These are phyloP conservation scores for Articulospora tetracladia DNA, from an alignment of 495 filamentous ascomycete species.

Conservation along the genomic window DNA sequence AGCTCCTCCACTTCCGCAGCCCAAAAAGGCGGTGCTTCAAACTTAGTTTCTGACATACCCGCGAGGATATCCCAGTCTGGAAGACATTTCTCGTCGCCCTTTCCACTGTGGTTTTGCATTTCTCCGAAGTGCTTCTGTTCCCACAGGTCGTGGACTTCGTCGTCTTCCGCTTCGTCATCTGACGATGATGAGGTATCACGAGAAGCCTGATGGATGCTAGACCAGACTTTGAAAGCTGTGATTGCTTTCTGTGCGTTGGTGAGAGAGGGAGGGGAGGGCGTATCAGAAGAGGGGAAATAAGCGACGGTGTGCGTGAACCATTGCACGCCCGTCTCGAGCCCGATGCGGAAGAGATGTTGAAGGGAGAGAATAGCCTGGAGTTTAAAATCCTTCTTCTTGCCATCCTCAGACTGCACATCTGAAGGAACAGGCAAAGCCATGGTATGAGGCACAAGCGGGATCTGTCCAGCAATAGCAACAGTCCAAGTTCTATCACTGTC, in stretches of 20 bases:
- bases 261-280: slow-evolving; percentile 34
- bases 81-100: slow-evolving; percentile 4
- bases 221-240: slow-evolving; percentile 16
- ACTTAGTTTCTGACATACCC: not conserved
- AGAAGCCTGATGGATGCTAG: slow-evolving; percentile 3
- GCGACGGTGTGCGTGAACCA: slow-evolving; percentile 73
- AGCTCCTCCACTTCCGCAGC: slow-evolving; percentile 68
- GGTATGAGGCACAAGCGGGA: slow-evolving; percentile 76
- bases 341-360: slow-evolving; percentile 90
- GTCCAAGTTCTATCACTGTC: not conserved
- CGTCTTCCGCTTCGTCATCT: slow-evolving; percentile 12
- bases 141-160: slow-evolving; percentile 20
- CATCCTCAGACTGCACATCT: slow-evolving; percentile 13
- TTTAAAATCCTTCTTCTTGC: slow-evolving; percentile 30
- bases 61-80: slow-evolving; percentile 20
- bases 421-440: slow-evolving; percentile 55
- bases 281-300: slow-evolving; percentile 48
- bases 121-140: slow-evolving; percentile 18
- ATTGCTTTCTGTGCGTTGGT: slow-evolving; percentile 14
- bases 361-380: slow-evolving; percentile 61
- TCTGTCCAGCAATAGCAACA: slow-evolving; percentile 80
- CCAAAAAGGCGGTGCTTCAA: slow-evolving; percentile 59
- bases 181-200: not conserved
- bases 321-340: slow-evolving; percentile 61
- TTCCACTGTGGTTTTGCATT: slow-evolving; percentile 7